Conservation (phyloP, 192 early-diverging fungal genomes). For the Dimargaris verticillata region DNA sequence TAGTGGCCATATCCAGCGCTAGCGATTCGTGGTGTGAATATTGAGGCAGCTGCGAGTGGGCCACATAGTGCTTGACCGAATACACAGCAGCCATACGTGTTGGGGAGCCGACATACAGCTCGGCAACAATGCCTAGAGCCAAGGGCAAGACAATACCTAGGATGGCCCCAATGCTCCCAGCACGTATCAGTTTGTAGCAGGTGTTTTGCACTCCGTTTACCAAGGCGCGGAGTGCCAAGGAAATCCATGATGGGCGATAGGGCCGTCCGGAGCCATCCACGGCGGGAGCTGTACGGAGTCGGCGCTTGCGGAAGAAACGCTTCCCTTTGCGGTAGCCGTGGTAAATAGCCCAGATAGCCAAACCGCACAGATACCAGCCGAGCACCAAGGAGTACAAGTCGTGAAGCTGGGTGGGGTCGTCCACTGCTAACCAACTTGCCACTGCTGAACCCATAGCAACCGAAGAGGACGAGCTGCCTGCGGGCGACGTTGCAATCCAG, state of each 20-base stretch:
- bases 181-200: too few relatives aligned
- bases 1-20: too few relatives aligned
- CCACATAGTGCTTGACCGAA: conserved; percentile 7
- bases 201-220: too few relatives aligned
- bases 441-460: too few relatives aligned
- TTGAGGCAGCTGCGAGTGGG: conserved; percentile 16
- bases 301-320: not conserved
- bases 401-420: conserved; percentile 31
- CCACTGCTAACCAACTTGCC: not conserved
- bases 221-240: too few relatives aligned
- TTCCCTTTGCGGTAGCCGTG: conserved; percentile 9
- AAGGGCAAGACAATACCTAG: conserved; percentile 55
- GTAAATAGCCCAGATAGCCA: conserved; percentile 16
- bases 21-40: too few relatives aligned
- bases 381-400: conserved; percentile 61
- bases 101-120: conserved; percentile 55
- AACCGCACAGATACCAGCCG: conserved; percentile 40
- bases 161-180: too few relatives aligned
- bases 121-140: conserved; percentile 45
- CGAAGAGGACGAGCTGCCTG: too few relatives aligned
- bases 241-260: too few relatives aligned
- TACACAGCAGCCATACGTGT: conserved; percentile 23
- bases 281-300: too few relatives aligned
- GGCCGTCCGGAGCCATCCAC: too few relatives aligned
- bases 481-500: too few relatives aligned